Evolutionary conservation across 495 filamentous ascomycete genomes (phyloP).

Genomic region (Aspergillus hancockii): DNA sequence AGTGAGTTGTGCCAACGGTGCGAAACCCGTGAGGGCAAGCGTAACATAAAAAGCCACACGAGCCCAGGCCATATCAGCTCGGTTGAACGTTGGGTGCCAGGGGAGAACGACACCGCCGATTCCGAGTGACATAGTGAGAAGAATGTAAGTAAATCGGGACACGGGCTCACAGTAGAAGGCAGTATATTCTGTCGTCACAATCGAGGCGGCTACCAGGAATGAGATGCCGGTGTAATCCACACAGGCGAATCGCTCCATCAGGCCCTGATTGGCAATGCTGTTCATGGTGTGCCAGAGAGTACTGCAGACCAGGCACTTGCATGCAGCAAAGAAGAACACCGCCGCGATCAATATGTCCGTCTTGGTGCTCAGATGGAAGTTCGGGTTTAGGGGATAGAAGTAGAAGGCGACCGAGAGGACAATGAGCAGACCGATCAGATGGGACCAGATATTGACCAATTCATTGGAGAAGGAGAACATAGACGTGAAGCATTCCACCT

Average conservation of each 20-base stretch:
- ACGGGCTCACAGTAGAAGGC: conserved; percentile 96
- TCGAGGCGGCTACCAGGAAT: conserved; percentile 90
- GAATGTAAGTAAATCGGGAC: conserved; percentile 85
- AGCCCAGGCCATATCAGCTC: conserved; percentile 84
- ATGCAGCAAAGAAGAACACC: conserved; percentile 95
- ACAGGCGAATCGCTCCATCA: conserved; percentile 95
- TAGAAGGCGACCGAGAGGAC: conserved; percentile 92
- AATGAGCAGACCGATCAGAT: conserved; percentile 81
- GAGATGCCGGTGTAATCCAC: conserved; percentile 99
- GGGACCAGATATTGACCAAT: conserved; percentile 96
- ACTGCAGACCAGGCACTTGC: conserved; percentile 93
- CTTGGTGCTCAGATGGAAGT: conserved; percentile 83
- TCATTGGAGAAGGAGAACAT: conserved; percentile 87
- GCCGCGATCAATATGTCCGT: conserved; percentile 86
- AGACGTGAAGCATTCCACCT: conserved; percentile 81
- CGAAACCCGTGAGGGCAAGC: conserved; percentile 85
- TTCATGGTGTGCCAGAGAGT: conserved; percentile 99
- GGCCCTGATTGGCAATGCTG: conserved; percentile 81
- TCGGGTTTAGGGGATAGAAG: conserved; percentile 85
- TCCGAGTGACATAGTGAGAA: conserved; percentile 76
- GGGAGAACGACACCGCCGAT: conserved; percentile 88
- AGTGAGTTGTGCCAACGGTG: conserved; percentile 82
- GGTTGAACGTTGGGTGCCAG: conserved; percentile 97
- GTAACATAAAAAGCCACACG: conserved; percentile 91
- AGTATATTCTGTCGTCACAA: conserved; percentile 98